A percentile compares a stretch with the other conserved stretches of the same genome.
Conservation (phyloP, 768 basidiomycete species). For the Vishniacozyma victoriae region DNA sequence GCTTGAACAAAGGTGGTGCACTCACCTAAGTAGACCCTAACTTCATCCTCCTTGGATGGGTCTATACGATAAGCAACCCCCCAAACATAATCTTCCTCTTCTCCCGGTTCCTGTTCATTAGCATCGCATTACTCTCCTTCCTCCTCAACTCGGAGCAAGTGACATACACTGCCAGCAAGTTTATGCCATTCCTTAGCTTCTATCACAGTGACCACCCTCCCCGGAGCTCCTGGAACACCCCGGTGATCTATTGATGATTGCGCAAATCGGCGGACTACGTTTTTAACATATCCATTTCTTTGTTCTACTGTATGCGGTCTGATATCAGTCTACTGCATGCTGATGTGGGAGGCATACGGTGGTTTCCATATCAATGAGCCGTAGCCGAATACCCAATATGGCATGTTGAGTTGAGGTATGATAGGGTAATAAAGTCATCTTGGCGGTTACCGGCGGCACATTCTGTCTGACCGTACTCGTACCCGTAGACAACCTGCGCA, state of each 20-base stretch:
- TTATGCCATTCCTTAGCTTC: slow-evolving; percentile 80
- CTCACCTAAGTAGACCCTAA: slow-evolving; percentile 75
- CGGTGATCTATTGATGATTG: slow-evolving; percentile 90
- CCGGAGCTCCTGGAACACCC: slow-evolving; percentile 80
- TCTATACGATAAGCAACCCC: slow-evolving; percentile 87
- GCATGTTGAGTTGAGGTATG: slow-evolving; percentile 4
- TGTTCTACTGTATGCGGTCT: slow-evolving; percentile 70
- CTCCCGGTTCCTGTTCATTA: slow-evolving; percentile 49
- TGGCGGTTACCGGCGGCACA: too few relatives aligned
- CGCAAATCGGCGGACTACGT: slow-evolving; percentile 82
- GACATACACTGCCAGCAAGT: slow-evolving; percentile 22
- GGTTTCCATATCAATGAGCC: slow-evolving; percentile 86
- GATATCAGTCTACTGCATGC: background rate
- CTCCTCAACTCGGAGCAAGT: background rate
- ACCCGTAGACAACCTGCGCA: too few relatives aligned
- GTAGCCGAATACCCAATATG: slow-evolving; percentile 83
- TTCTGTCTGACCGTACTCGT: too few relatives aligned
- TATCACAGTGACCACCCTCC: slow-evolving; percentile 82
- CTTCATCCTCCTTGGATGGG: slow-evolving; percentile 64
- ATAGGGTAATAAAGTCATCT: slow-evolving; percentile 17
- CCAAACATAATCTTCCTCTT: slow-evolving; percentile 69
- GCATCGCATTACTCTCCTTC: background rate
- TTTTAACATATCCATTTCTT: slow-evolving; percentile 71
- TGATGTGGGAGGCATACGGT: slow-evolving; percentile 47
- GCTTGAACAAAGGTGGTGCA: background rate